These are phyloP conservation scores for Tetrahymena thermophila DNA, from an alignment of 73 alveolate genomes.

Conservation along the genomic window DNA sequence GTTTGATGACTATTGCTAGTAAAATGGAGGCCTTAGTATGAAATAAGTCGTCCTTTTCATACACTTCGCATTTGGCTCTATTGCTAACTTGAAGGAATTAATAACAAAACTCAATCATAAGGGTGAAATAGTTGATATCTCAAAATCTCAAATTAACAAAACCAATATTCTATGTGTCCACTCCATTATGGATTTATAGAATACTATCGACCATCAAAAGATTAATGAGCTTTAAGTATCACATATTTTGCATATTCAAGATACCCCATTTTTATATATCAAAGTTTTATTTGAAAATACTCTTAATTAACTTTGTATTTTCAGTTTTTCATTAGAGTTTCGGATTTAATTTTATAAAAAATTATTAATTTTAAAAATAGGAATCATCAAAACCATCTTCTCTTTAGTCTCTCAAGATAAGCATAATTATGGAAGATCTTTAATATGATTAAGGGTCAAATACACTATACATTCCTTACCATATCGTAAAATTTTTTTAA, in stretches of 20 bases:
- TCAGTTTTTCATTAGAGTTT: neutral
- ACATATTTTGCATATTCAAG: neutral
- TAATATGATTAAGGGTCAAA: neutral
- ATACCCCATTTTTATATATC: neutral
- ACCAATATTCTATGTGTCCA: constrained; percentile 36
- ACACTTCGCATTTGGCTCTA: constrained; percentile 27
- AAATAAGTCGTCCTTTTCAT: constrained; percentile 13
- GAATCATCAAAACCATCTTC: neutral
- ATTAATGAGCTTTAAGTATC: neutral
- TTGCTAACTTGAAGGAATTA: constrained; percentile 17
- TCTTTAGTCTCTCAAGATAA: neutral
- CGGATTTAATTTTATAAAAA: neutral
- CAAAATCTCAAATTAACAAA: constrained; percentile 33
- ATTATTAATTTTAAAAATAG: neutral
- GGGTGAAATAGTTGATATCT: constrained; percentile 10
- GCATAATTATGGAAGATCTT: neutral
- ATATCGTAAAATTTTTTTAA: neutral
- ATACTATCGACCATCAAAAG: constrained; percentile 13
- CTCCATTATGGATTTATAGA: constrained; percentile 27
- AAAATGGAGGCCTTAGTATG: constrained; percentile 25
- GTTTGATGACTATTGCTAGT: constrained; percentile 33
- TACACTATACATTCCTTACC: neutral
- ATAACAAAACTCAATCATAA: neutral
- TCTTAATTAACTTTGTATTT: neutral
- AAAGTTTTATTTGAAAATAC: neutral